Base-by-base conservation (phyloP, 176 grass and related monocot genomes). In the Olyra latifolia region DNA sequence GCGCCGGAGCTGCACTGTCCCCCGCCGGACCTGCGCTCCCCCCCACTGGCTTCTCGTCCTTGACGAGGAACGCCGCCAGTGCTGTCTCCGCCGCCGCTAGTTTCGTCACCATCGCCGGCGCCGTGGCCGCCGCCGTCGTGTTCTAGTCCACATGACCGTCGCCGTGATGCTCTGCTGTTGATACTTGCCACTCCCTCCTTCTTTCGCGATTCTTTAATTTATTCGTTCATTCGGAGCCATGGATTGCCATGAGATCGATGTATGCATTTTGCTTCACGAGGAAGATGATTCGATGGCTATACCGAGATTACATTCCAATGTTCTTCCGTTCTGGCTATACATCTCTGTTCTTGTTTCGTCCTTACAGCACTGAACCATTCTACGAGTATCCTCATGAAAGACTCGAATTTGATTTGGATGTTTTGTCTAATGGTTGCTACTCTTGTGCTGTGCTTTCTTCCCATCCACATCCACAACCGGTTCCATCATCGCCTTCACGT, bases 401-500 rank as follows among this genome's bases (percentile, higher is more conserved):
- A 35, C 32, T 35, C 32, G 2, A 35, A 35, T 35, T 35, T 35
- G n/a, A n/a, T n/a, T n/a, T n/a, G n/a, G n/a, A n/a, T n/a, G n/a
- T n/a, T n/a, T n/a, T n/a, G n/a, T n/a, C n/a, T n/a, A n/a, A n/a
- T 35, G 32, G 2, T 35, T 35, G 32, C 32, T 35, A 35, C 32
- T 35, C 32, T 3, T 35, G 32, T 35, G 32, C 32, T 35, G 32
- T 35, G 32, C 32, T 4, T 35, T 35, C 32, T 35, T 35, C 32
- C 32, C 32, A 35, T 35, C 32, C 32, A 35, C 32, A 12, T 85
- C 27, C 19, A 46, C 16, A 14, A 66, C 59, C 1, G 86, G 62
- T 28, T 86, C 63, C 15, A 87, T 53, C 0, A 91, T 49, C 8
- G 62, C 61, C 75, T 84, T 78, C 38, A 91, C 47, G 3, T 84